phyloP scores from a whole-genome alignment of 148 eudicot genomes.

The Nepenthes gracilis region DNA sequence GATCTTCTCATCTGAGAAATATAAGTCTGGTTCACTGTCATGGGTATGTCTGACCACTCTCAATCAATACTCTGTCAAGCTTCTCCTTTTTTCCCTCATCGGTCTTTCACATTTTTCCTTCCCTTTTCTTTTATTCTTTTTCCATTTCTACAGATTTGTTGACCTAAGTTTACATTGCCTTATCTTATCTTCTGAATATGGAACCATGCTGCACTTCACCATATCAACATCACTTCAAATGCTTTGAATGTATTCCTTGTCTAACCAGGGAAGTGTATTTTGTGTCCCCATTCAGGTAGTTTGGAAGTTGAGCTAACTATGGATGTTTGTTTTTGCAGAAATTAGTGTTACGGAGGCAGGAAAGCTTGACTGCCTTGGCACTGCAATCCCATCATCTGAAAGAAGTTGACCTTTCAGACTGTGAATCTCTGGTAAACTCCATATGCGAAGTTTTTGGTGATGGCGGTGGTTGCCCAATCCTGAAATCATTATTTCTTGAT shows the following conservation, averaged over 20 bases:
- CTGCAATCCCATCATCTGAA: slow-evolving; percentile 56
- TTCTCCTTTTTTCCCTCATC: background rate
- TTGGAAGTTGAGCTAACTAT: background rate
- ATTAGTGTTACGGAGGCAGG: slow-evolving; percentile 86
- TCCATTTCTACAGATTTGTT: slow-evolving; percentile 42
- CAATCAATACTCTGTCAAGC: background rate
- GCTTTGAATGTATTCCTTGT: slow-evolving; percentile 48
- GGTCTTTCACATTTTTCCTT: background rate
- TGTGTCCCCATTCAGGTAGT: background rate
- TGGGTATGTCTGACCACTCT: slow-evolving; percentile 38
- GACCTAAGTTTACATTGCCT: slow-evolving; percentile 60
- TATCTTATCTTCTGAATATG: slow-evolving; percentile 61
- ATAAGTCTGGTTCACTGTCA: slow-evolving; percentile 87
- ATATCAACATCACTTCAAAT: slow-evolving; percentile 66
- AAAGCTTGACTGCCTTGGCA: slow-evolving; percentile 70
- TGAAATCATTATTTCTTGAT: slow-evolving; percentile 70
- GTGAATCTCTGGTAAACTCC: slow-evolving; percentile 77
- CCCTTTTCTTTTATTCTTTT: background rate
- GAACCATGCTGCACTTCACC: slow-evolving; percentile 76
- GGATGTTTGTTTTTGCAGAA: slow-evolving; percentile 39
- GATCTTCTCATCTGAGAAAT: slow-evolving; percentile 45
- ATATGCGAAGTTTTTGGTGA: slow-evolving; percentile 81
- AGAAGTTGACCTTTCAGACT: slow-evolving; percentile 96
- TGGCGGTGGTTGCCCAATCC: slow-evolving; percentile 90
- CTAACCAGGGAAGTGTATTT: background rate